Conservation (phyloP, 805 yeast species). For the Candida arabinofermentans region DNA sequence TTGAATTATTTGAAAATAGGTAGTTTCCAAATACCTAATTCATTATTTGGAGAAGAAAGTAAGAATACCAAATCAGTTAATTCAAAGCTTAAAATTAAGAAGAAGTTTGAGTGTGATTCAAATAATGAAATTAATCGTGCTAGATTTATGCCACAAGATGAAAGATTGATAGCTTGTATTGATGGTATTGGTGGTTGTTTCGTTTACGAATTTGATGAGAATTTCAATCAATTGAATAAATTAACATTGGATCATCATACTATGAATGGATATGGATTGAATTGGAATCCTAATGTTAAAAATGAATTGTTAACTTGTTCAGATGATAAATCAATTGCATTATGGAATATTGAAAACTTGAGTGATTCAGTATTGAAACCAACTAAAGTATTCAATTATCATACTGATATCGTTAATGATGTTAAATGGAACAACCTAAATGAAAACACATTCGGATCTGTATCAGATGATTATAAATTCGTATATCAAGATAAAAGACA, state of each 20-base stretch:
- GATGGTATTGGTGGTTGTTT: conserved; percentile 62
- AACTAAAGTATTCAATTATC: conserved; percentile 33
- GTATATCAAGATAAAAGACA: conserved; percentile 51
- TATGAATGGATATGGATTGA: conserved; percentile 70
- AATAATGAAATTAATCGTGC: conserved; percentile 72
- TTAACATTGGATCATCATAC: conserved; percentile 46
- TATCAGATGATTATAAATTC: conserved; percentile 64
- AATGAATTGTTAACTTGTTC: conserved; percentile 58
- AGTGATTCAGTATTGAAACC: conserved; percentile 19
- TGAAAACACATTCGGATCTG: conserved; percentile 57
- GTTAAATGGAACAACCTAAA: conserved; percentile 64
- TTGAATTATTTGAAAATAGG: conserved; percentile 64
- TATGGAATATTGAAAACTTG: conserved; percentile 48
- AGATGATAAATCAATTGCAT: conserved; percentile 61
- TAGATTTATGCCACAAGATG: conserved; percentile 61
- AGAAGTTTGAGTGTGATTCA: conserved; percentile 59
- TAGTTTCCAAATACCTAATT: conserved; percentile 51
- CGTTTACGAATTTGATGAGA: conserved; percentile 40
- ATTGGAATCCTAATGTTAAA: conserved; percentile 51
- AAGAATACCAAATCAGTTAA: conserved; percentile 33
- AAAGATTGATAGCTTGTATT: conserved; percentile 56
- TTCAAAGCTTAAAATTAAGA: conserved; percentile 56
- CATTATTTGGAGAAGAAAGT: conserved; percentile 26
- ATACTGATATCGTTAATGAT: conserved; percentile 66
- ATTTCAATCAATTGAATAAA: conserved; percentile 17